Base-by-base conservation (phyloP, 1,284 basidiomycete species). In the Melampsora occidentalis region DNA sequence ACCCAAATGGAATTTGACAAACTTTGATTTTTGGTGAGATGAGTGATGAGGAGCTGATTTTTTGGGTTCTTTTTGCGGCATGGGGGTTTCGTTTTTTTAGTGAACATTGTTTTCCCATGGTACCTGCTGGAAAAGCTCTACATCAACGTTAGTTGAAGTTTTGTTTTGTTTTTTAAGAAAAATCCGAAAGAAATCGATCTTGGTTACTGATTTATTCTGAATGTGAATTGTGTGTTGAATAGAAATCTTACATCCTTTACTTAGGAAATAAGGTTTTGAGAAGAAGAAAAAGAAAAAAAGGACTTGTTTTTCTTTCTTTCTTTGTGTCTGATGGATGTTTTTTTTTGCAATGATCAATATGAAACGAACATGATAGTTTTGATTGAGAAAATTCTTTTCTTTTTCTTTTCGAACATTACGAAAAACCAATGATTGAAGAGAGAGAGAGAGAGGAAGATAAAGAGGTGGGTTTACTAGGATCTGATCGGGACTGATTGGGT, bases 101-200 rank as follows among this genome's bases (percentile, higher is more conserved):
- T 71, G 72, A 57, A 46, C 66, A 49, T 63, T 61, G 31, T 77
- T 79, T 35, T 81, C 64, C 71, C 82, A 86, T 86, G 91, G 90
- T 93, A 33, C 88, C 91, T 7, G 93, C 93, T 49, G 94, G 93
- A 67, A 94, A 93, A 84, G 93, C 93, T 69, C 86, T 97, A 68
- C 91, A 97, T 82, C 93, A 97, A 85, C 91, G 71, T 72, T 51
- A 57, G 71, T 67, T 18, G 10, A 18, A 10, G 6, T 69, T 80
- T 67, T 80, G 80, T 22, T 78, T 82, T 33, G 10, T 14, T 22
- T 9, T 39, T 12, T 2, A 2, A 28, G 28, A 28, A 28, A 48
- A 67, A 22, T 67, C n/a, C 12, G 10, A 25, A 39, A 18, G 22
- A 16, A 20, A 22, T n/a, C 25, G 1, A 2, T 33, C 7, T 35